Conservation (phyloP, 768 basidiomycete species). For the Pleurotus cornucopiae region DNA sequence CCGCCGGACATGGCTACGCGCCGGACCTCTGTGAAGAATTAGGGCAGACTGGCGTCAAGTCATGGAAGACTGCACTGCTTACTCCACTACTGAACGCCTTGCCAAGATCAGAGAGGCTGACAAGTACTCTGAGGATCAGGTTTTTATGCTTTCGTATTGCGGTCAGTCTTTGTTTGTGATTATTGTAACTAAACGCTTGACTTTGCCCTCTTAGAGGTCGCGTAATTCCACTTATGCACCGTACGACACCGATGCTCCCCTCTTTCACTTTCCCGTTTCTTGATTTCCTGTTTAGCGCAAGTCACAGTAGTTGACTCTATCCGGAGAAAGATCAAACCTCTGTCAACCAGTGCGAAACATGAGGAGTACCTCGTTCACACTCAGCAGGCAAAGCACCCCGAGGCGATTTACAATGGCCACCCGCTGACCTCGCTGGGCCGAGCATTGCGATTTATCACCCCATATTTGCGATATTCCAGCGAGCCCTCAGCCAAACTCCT, state of each 20-base stretch:
- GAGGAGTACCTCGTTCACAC: not conserved
- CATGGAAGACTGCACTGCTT: not conserved
- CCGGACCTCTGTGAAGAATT: not conserved
- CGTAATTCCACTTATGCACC: not conserved
- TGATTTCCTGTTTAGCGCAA: not conserved
- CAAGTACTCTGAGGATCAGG: not conserved
- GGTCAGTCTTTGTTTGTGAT: not conserved
- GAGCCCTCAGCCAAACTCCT: not conserved
- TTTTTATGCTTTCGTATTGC: not conserved
- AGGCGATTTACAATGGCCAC: not conserved
- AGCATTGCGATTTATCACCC: not conserved
- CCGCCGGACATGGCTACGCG: not conserved
- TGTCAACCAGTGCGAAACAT: not conserved
- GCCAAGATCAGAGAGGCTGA: not conserved
- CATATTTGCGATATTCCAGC: not conserved
- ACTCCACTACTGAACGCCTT: not conserved
- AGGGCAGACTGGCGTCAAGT: not conserved
- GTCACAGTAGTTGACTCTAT: not conserved
- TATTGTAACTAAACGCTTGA: not conserved
- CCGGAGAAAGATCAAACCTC: not conserved
- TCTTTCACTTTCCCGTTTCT: not conserved
- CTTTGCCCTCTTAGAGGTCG: not conserved
- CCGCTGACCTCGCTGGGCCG: not conserved
- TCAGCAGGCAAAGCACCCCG: not conserved
- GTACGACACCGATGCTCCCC: not conserved